Evolutionary conservation across 2,329 filamentous ascomycete genomes (phyloP).

Genomic region (Trichothecium roseum): DNA sequence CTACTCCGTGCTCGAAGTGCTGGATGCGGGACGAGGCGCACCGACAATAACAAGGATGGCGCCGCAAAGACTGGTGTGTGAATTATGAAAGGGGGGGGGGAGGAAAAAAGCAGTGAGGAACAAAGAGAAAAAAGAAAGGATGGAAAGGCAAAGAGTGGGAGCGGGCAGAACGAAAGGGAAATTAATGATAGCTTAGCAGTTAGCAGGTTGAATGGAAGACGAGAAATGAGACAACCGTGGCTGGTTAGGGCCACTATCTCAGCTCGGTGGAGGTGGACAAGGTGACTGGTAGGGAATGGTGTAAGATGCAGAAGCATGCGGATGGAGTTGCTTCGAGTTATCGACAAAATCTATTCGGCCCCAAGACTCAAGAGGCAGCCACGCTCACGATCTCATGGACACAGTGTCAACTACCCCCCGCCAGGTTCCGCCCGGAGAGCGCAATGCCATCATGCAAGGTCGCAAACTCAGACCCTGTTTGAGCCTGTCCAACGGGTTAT

Average conservation of each 20-base stretch:
- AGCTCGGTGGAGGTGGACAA: not conserved
- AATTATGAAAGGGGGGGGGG: slow-evolving; percentile 5
- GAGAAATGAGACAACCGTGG: not conserved
- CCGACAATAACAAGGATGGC: no score
- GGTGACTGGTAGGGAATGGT: not conserved
- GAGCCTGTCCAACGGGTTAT: no score
- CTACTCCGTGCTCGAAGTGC: no score
- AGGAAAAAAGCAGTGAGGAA: slow-evolving; percentile 8
- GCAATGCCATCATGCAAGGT: no score
- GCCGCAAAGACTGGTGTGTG: not conserved
- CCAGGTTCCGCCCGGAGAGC: no score
- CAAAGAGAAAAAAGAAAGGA: slow-evolving; percentile 5
- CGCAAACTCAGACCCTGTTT: no score
- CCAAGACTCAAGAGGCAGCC: no score
- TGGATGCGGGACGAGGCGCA: no score
- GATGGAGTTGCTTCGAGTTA: not conserved
- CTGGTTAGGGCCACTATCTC: not conserved
- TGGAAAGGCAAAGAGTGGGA: not conserved
- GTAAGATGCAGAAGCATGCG: not conserved
- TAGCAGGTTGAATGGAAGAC: slow-evolving; percentile 1
- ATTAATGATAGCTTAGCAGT: not conserved
- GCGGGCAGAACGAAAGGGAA: slow-evolving; percentile 1
- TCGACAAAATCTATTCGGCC: not conserved
- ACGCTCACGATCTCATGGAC: no score
- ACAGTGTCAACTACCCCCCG: no score